Percentiles rank a stretch among this genome's conserved stretches.
phyloP scores from a whole-genome alignment of 176 grass and related monocot species.

The Saccharum officinarum region DNA sequence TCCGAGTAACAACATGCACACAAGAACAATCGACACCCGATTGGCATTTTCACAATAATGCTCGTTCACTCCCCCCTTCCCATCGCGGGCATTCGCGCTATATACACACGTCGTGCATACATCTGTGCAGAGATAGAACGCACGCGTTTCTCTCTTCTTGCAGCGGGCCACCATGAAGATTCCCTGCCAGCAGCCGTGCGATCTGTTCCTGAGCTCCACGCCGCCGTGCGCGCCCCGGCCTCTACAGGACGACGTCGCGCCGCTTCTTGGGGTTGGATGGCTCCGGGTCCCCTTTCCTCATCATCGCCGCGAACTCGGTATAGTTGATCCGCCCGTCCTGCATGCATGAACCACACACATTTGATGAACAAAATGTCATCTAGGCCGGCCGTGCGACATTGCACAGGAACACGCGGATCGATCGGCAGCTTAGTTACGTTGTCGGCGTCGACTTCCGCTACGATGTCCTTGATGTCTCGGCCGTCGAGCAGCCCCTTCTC shows the following conservation, averaged over 20 bases:
- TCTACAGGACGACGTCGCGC: conserved; percentile 68
- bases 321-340: conserved; percentile 92
- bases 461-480: conserved; percentile 83
- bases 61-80: not conserved
- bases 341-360: not conserved
- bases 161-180: not conserved
- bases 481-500: conserved; percentile 81
- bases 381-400: not conserved
- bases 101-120: not conserved
- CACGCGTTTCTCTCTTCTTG: not conserved
- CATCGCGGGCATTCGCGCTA: no score
- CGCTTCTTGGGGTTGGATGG: conserved; percentile 66
- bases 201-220: not conserved
- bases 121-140: not conserved
- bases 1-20: not conserved
- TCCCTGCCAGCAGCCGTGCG: not conserved
- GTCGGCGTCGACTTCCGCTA: conserved; percentile 72
- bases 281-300: conserved; percentile 79
- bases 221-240: not conserved
- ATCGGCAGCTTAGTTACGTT: conserved; percentile 36
- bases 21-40: not conserved
- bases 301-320: conserved; percentile 80
- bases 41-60: not conserved
- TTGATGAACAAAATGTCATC: not conserved
- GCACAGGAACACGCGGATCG: not conserved